These are phyloP conservation scores for Leptoxyphium fumago DNA, from an alignment of 2,329 filamentous ascomycete species.

Conservation along the genomic window DNA sequence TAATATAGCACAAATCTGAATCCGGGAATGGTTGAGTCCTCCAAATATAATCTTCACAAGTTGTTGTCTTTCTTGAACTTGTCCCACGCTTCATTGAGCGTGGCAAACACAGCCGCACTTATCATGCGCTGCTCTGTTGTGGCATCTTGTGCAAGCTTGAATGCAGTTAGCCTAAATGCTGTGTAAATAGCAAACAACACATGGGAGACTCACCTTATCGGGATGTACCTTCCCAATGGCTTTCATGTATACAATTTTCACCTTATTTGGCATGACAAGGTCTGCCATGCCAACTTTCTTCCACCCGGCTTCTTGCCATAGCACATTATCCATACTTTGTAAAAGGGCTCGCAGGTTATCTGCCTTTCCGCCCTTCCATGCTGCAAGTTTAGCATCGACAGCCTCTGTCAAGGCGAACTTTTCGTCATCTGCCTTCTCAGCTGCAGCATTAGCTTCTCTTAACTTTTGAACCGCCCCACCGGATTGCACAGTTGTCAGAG, in stretches of 20 bases:
- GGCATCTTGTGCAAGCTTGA: slow-evolving; percentile 45
- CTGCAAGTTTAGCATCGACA: slow-evolving; percentile 62
- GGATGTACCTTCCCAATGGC: slow-evolving; percentile 97
- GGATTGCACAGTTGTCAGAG: slow-evolving; percentile 22
- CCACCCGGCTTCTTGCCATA: slow-evolving; percentile 90
- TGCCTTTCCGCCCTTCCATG: slow-evolving; percentile 82
- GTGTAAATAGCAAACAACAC: neutral
- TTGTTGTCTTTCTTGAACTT: slow-evolving; percentile 52
- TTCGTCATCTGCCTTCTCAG: slow-evolving; percentile 78
- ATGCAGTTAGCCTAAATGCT: too few species aligned
- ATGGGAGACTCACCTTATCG: slow-evolving; percentile 62
- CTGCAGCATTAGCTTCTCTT: slow-evolving; percentile 69
- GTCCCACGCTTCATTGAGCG: slow-evolving; percentile 54
- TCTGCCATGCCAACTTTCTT: slow-evolving; percentile 94
- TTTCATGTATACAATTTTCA: slow-evolving; percentile 98
- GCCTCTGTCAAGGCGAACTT: slow-evolving; percentile 78
- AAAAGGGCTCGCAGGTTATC: slow-evolving; percentile 84
- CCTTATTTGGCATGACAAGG: slow-evolving; percentile 80
- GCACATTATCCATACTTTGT: slow-evolving; percentile 70
- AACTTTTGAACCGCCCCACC: slow-evolving; percentile 67
- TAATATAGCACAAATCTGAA: too few species aligned
- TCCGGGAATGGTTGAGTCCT: too few species aligned
- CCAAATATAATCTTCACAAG: slow-evolving; percentile 22
- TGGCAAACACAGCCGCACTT: slow-evolving; percentile 48
- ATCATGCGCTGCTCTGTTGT: slow-evolving; percentile 55